Base-by-base conservation (phyloP, 1,139 yeast genomes). In the Lodderomyces pseudojiufengensis region DNA sequence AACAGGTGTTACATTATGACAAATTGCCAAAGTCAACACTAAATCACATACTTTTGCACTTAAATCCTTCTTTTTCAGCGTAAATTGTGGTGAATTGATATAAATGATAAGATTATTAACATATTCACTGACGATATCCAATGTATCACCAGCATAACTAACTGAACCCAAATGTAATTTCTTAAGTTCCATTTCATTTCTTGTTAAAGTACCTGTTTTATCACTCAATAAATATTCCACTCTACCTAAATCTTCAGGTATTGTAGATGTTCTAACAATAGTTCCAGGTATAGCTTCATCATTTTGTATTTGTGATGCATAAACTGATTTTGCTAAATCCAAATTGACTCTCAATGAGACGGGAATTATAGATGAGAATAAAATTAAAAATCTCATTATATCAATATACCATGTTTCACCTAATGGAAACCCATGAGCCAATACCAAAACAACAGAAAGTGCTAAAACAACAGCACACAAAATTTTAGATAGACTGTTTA, bases 131-230 rank as follows among this genome's bases (percentile, higher is more conserved):
- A 92, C 96, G 39, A 90, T 83, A 55, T 90, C 97, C 76, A 92
- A 75, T 1, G 96, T 80, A 50, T 92, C 98, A 13, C 85, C 84
- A 6, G 95, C 88, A 54, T 88, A 94, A 16, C 96, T 83, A 9
- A 92, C 95, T 0, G 92, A 74, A 6, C 98, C 98, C 29, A 94
- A 68, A 56, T 94, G 98, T 29, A 94, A 67, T 56, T 90, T 90
- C 49, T 86, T 88, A 75, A 94, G 68, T 53, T 88, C 96, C 99
- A 94, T 94, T 57, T 94, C 98, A 57, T 94, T 94, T 58, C 92
- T 97, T 5, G 99, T 94, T 47, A 94, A 70, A 0, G 99, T 94
- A 16, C 99, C 99, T 0, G 99, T 94, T 57, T 94, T 94, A 58
- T 94, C 99, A 45, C 92, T 83, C 31, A 94, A 68, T 38, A 94